Base-by-base conservation (phyloP, 768 basidiomycete species). In the Baorangia bicolor region DNA sequence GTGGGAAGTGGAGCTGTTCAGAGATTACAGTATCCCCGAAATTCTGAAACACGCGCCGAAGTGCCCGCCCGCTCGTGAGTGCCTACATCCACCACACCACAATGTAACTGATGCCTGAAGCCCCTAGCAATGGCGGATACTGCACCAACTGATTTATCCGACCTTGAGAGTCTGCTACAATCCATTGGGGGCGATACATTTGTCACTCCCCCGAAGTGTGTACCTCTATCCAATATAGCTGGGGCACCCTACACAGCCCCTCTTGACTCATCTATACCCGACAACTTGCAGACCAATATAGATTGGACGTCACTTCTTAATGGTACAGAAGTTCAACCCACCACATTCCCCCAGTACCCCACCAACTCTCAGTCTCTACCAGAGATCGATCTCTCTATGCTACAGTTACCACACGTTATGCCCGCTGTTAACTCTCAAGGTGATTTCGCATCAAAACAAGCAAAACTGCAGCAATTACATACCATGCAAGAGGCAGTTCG, bases 1-100 rank as follows among this genome's bases (percentile, higher is more conserved):
- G 0, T 58, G 73, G 53, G 69, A 77, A 27, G 69, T 78, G 13
- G 65, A 75, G 20, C 10, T 78, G 39, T 74, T 74, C 31, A 62
- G 61, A 25, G 56, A 68, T 7, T 69, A 74, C 3, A 57, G 40
- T 13, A 58, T 69, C 9, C 59, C 57, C 1, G 57, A 53, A 23
- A 41, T 62, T 16, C 2, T 25, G n/a, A 49, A 41, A 27, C 13
- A 18, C 27, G 12, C 10, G 20, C n/a, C 31, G 0, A 44, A 27
- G 12, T 50, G 8, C 34, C 14, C 27, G 3, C n/a, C 45, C 40
- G 5, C 44, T 39, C 9, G 56, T 62, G 46, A 52, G 64, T 51
- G n/a, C 37, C 23, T 49, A 8, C 30, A 10, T 38, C 28, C 25
- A 41, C 2, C 3, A n/a, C 4, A 9, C 11, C 20, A 25, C 2